Conservation (phyloP, 495 filamentous ascomycete genomes). For the Penicillium cinerascens region DNA sequence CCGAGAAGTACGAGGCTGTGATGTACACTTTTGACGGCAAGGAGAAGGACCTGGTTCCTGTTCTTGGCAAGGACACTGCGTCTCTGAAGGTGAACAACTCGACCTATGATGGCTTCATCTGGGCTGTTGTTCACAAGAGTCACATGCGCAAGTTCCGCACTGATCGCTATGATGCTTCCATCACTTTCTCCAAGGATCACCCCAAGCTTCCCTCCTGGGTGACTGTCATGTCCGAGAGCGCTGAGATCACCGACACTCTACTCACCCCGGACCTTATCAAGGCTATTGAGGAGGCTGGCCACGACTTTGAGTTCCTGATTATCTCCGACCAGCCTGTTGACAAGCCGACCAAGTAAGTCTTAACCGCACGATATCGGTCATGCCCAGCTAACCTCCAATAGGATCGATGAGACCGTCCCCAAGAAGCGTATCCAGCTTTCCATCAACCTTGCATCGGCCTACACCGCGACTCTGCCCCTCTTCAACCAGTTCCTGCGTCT, state of each 20-base stretch:
- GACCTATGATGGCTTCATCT: conserved; percentile 86
- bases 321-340: conserved; percentile 88
- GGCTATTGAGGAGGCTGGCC: conserved; percentile 75
- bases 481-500: conserved; percentile 82
- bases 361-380: not conserved
- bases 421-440: conserved; percentile 83
- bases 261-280: conserved; percentile 80
- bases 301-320: conserved; percentile 82
- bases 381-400: conserved; percentile 25
- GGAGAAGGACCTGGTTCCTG: conserved; percentile 71
- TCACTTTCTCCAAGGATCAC: conserved; percentile 89
- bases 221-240: conserved; percentile 94
- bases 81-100: conserved; percentile 62
- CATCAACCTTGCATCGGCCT: conserved; percentile 58
- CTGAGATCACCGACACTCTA: conserved; percentile 86
- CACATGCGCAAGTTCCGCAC: conserved; percentile 84
- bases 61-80: conserved; percentile 47
- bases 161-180: conserved; percentile 89
- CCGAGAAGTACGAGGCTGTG: conserved; percentile 68
- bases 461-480: conserved; percentile 66
- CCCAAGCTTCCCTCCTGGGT: conserved; percentile 86
- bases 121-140: conserved; percentile 93
- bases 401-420: conserved; percentile 78
- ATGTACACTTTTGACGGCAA: conserved; percentile 88
- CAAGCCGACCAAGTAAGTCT: conserved; percentile 76